These are phyloP conservation scores for Naematelia aurantialba DNA, from an alignment of 768 basidiomycete species.

Conservation along the genomic window DNA sequence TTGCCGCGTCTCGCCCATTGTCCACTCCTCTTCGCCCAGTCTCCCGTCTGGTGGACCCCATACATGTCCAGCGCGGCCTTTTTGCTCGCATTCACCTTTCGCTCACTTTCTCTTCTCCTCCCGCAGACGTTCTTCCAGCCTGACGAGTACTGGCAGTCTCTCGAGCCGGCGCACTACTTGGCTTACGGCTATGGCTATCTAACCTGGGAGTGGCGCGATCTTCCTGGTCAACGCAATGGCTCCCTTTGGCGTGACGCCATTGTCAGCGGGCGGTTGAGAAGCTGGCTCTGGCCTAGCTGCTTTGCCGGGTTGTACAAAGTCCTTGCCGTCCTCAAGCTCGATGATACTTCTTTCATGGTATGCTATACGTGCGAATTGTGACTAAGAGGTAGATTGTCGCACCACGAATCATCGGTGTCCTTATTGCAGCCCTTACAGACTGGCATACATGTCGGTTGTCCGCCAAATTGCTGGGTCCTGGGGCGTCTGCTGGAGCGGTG, in stretches of 20 bases:
- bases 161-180: conserved; percentile 82
- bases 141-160: conserved; percentile 91
- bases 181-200: conserved; percentile 89
- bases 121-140: conserved; percentile 91
- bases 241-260: conserved; percentile 47
- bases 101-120: conserved; percentile 55
- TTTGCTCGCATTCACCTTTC: conserved; percentile 37
- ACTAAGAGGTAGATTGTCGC: conserved; percentile 57
- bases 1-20: not conserved
- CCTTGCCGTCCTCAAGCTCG: conserved; percentile 60
- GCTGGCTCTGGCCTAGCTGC: conserved; percentile 65
- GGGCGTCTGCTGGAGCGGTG: conserved; percentile 63
- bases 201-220: conserved; percentile 87
- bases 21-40: not conserved
- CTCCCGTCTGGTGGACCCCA: not conserved
- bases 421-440: conserved; percentile 75
- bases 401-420: conserved; percentile 73
- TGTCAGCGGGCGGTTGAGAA: conserved; percentile 36
- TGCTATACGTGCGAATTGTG: conserved; percentile 21
- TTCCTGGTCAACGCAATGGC: conserved; percentile 8
- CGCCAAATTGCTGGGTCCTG: conserved; percentile 58
- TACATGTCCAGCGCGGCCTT: conserved; percentile 23
- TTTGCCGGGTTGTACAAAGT: conserved; percentile 76
- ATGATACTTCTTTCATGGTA: conserved; percentile 63
- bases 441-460: conserved; percentile 67